A percentile compares a stretch with the other conserved stretches of the same genome.
These are phyloP conservation scores for Aspergillus baeticus DNA, from an alignment of 495 filamentous ascomycete genomes.

Conservation along the genomic window DNA sequence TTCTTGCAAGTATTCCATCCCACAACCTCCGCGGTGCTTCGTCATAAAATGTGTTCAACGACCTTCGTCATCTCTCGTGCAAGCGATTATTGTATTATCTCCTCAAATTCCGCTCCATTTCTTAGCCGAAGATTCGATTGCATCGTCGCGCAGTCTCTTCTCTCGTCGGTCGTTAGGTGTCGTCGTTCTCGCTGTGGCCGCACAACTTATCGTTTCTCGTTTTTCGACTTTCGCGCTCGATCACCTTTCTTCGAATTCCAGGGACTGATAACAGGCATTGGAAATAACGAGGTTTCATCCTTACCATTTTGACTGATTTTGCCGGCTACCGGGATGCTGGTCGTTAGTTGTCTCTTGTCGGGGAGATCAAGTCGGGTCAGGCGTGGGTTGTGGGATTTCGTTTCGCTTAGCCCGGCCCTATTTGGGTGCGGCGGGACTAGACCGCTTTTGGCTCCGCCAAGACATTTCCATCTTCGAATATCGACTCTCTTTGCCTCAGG, in stretches of 20 bases:
- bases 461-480: conserved; percentile 30
- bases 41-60: no score
- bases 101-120: background rate
- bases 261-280: conserved; percentile 5
- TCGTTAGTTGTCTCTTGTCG: conserved; percentile 52
- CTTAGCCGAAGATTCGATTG: no score
- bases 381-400: conserved; percentile 46
- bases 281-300: conserved; percentile 21
- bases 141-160: background rate
- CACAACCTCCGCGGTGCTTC: no score
- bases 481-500: conserved; percentile 10
- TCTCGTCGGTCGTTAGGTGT: background rate
- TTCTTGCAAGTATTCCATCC: no score
- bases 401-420: conserved; percentile 50
- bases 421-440: conserved; percentile 34
- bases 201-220: conserved; percentile 6
- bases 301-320: conserved; percentile 63
- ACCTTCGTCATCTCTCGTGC: background rate
- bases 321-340: conserved; percentile 47
- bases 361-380: conserved; percentile 38
- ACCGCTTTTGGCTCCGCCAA: conserved; percentile 25
- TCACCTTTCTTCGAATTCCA: conserved; percentile 2
- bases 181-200: background rate
- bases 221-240: conserved; percentile 26
- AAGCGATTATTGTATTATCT: background rate